Conservation (phyloP, 2,329 filamentous ascomycete genomes). For the Colletotrichum magnum region DNA sequence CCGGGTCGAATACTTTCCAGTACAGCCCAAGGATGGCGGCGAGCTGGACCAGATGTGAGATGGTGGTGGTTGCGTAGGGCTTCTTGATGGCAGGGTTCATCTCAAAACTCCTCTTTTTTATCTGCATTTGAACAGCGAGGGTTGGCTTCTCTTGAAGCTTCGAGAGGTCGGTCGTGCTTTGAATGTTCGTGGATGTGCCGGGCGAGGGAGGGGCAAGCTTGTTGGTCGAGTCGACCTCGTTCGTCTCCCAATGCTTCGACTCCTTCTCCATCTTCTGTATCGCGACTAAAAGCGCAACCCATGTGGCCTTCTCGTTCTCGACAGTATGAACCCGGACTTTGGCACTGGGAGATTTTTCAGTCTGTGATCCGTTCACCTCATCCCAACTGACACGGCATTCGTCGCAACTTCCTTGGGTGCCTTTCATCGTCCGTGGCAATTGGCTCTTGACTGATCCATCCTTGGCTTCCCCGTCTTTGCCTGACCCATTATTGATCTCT, state of each 20-base stretch:
- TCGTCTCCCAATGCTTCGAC: conserved; percentile 5
- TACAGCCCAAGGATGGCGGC: conserved; percentile 54
- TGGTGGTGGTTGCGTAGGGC: conserved; percentile 53
- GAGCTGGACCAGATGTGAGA: conserved; percentile 53
- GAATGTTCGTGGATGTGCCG: neutral
- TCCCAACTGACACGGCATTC: neutral
- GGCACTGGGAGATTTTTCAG: neutral
- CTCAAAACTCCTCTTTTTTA: conserved; percentile 25
- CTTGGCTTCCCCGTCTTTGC: no score
- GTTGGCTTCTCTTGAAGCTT: neutral
- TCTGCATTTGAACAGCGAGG: conserved; percentile 22
- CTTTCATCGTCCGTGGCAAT: neutral
- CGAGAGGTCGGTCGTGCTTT: neutral
- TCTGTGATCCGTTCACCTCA: neutral
- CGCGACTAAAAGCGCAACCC: conserved; percentile 18
- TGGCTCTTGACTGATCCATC: no score
- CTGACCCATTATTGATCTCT: no score
- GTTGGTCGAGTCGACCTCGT: neutral
- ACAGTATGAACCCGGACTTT: conserved; percentile 24
- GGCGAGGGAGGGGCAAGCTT: neutral
- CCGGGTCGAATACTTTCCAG: conserved; percentile 57
- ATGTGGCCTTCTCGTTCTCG: conserved; percentile 23
- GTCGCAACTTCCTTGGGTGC: neutral
- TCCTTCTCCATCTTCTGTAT: conserved; percentile 30
- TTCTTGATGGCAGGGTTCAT: conserved; percentile 36